A percentile compares a stretch with the other conserved stretches of the same genome.
Conservation (phyloP, 768 basidiomycete species). For the Cubamyces sp. region DNA sequence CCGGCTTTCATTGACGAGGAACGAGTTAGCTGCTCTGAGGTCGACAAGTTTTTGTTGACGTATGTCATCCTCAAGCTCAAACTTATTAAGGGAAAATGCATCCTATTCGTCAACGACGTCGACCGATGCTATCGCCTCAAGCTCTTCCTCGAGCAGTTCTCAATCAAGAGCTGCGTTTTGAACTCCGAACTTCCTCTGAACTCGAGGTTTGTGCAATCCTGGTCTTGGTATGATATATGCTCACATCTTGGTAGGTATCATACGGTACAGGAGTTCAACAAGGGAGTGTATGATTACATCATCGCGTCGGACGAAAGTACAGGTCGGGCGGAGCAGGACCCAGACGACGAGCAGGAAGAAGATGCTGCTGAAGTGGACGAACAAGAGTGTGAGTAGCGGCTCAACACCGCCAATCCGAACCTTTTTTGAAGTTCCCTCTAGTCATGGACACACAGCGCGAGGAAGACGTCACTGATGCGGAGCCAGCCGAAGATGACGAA, state of each 20-base stretch:
- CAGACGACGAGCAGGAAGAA: constrained; percentile 47
- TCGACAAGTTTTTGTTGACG: constrained; percentile 94
- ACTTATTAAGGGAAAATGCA: constrained; percentile 94
- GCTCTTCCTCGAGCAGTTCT: constrained; percentile 98
- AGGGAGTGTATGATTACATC: constrained; percentile 97
- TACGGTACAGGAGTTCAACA: constrained; percentile 97
- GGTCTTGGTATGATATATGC: not conserved
- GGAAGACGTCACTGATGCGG: constrained; percentile 28
- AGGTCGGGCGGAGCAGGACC: constrained; percentile 52
- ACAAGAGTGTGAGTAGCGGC: constrained; percentile 41
- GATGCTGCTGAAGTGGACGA: constrained; percentile 44
- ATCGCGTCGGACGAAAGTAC: constrained; percentile 95
- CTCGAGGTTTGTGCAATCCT: constrained; percentile 59
- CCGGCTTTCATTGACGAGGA: not conserved
- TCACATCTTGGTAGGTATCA: constrained; percentile 67
- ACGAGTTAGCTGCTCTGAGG: constrained; percentile 76
- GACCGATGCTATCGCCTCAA: constrained; percentile 95
- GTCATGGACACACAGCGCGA: constrained; percentile 61
- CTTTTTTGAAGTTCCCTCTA: constrained; percentile 29
- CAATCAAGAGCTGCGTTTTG: constrained; percentile 92
- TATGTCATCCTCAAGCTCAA: constrained; percentile 97
- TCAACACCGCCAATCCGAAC: not conserved
- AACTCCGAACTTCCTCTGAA: constrained; percentile 96
- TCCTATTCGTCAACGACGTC: constrained; percentile 95
- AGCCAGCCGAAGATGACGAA: constrained; percentile 31